phyloP scores from a whole-genome alignment of 2,329 filamentous ascomycete genomes.

The Calonectria fujianensis region DNA sequence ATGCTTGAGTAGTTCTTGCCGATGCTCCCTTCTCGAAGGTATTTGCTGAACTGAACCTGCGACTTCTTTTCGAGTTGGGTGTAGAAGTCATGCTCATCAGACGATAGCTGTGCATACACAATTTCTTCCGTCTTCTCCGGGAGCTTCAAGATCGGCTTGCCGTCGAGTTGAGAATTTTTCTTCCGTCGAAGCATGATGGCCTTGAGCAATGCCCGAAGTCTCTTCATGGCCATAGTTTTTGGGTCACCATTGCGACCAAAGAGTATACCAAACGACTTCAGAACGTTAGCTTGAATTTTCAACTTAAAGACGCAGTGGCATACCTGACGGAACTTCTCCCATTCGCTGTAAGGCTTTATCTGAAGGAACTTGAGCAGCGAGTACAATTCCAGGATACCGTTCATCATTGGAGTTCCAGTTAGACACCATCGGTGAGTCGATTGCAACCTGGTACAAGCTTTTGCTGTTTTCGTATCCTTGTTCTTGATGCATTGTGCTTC shows the following conservation, averaged over 20 bases:
- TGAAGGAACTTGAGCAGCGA: conserved; percentile 85
- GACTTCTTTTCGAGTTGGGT: conserved; percentile 82
- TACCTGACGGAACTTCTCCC: conserved; percentile 76
- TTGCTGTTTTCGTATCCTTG: conserved; percentile 80
- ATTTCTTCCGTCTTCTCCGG: conserved; percentile 86
- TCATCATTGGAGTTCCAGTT: conserved; percentile 93
- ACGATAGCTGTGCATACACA: conserved; percentile 82
- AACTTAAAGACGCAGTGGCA: conserved; percentile 49
- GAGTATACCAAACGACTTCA: conserved; percentile 64
- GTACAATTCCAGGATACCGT: conserved; percentile 85
- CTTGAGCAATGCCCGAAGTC: conserved; percentile 84
- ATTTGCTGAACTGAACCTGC: conserved; percentile 84
- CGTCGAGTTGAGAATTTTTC: conserved; percentile 86
- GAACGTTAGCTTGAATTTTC: conserved; percentile 10
- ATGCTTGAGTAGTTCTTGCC: conserved; percentile 84
- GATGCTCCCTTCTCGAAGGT: conserved; percentile 80
- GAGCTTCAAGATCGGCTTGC: conserved; percentile 85
- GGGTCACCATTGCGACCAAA: conserved; percentile 68
- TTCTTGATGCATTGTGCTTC: conserved; percentile 92
- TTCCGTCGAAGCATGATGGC: conserved; percentile 88
- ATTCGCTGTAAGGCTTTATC: conserved; percentile 83
- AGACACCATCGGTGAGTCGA: conserved; percentile 87
- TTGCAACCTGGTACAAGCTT: conserved; percentile 79
- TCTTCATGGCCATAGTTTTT: conserved; percentile 78
- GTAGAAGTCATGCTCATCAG: conserved; percentile 86